Evolutionary conservation across 495 filamentous ascomycete genomes (phyloP).

Genomic region (Articulospora tetracladia): DNA sequence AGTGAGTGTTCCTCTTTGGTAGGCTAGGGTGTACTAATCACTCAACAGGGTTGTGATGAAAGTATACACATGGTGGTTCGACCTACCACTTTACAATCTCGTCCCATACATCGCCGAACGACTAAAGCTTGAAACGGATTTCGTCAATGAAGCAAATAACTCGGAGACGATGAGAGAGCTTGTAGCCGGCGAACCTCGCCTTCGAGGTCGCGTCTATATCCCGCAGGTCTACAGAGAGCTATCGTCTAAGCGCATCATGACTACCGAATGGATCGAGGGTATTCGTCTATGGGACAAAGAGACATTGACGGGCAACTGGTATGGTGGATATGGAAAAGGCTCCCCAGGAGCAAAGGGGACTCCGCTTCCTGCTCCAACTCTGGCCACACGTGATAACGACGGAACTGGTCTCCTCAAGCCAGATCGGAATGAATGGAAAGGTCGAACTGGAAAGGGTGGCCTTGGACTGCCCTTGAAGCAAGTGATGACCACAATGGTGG

Average conservation of each 20-base stretch:
- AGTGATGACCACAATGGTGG: slow-evolving; percentile 94
- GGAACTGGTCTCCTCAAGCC: slow-evolving; percentile 62
- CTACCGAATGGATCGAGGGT: slow-evolving; percentile 96
- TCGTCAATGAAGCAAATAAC: slow-evolving; percentile 85
- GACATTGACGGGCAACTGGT: slow-evolving; percentile 67
- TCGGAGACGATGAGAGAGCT: slow-evolving; percentile 76
- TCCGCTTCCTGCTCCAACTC: slow-evolving; percentile 50
- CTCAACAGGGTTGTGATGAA: slow-evolving; percentile 60
- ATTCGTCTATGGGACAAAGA: slow-evolving; percentile 87
- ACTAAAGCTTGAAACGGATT: slow-evolving; percentile 88
- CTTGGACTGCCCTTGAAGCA: slow-evolving; percentile 77
- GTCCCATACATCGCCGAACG: slow-evolving; percentile 89
- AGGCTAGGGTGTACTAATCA: slow-evolving; percentile 2
- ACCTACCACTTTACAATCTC: slow-evolving; percentile 81
- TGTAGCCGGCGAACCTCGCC: slow-evolving; percentile 69
- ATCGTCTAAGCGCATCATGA: slow-evolving; percentile 81
- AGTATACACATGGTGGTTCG: slow-evolving; percentile 77
- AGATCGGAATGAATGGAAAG: slow-evolving; percentile 73
- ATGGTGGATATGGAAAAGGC: slow-evolving; percentile 67
- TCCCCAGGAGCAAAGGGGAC: slow-evolving; percentile 74
- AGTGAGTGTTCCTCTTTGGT: slow-evolving; percentile 44
- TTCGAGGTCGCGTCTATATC: slow-evolving; percentile 80
- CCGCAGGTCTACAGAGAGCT: slow-evolving; percentile 80
- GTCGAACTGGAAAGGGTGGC: slow-evolving; percentile 63
- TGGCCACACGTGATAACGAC: slow-evolving; percentile 39